Conservation (phyloP, 345 rosid species). For the Lenwebbia sp. region DNA sequence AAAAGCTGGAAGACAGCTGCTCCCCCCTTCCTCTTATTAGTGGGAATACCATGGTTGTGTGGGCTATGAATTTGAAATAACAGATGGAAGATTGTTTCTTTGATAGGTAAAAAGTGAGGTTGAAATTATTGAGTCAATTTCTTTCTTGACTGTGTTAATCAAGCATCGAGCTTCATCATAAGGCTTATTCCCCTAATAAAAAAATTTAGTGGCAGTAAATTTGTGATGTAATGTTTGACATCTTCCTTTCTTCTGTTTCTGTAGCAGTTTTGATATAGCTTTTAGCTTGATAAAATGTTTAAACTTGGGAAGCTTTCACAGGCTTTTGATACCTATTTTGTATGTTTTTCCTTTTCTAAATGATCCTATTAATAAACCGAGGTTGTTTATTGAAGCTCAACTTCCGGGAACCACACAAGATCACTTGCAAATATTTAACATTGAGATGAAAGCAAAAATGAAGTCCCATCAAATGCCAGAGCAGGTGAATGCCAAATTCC, state of each 20-base stretch:
- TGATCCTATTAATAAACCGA: background rate
- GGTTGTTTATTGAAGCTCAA: conserved; percentile 56
- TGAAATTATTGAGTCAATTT: background rate
- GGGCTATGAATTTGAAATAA: background rate
- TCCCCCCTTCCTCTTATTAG: background rate
- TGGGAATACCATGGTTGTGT: background rate
- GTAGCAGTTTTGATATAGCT: background rate
- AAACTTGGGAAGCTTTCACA: background rate
- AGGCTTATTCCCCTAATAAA: background rate
- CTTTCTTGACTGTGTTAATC: background rate
- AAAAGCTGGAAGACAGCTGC: background rate
- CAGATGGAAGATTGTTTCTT: background rate
- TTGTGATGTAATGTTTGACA: background rate
- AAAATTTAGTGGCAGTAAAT: background rate
- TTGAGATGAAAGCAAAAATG: conserved; percentile 89
- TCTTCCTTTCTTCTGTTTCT: background rate
- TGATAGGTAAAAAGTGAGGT: background rate
- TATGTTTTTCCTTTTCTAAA: background rate
- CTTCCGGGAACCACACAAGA: conserved; percentile 92
- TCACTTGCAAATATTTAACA: conserved; percentile 96
- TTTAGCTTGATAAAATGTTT: background rate
- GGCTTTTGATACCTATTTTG: background rate
- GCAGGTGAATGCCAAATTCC: conserved; percentile 40
- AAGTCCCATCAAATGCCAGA: conserved; percentile 98
- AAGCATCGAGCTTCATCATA: background rate